These are phyloP conservation scores for Apiospora saccharicola DNA, from an alignment of 2,329 filamentous ascomycete genomes.

Conservation along the genomic window DNA sequence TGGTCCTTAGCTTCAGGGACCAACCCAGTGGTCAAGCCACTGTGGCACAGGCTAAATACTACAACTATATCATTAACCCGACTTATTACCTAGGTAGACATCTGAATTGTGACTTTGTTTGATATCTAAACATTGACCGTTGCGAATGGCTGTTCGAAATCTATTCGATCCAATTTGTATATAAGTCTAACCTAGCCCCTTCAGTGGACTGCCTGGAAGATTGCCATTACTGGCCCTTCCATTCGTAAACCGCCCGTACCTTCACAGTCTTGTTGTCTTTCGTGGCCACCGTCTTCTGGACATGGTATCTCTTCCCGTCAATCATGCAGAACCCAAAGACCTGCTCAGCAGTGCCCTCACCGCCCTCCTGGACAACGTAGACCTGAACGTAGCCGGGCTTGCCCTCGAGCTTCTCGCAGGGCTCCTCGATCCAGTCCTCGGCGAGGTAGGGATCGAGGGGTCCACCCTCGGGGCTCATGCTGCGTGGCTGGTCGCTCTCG, in stretches of 20 bases:
- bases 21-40: neutral
- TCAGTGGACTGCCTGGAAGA: accelerated
- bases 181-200: no score
- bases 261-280: neutral
- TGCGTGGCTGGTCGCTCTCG: neutral
- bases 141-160: neutral
- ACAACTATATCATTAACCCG: neutral
- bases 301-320: constrained; percentile 11
- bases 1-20: constrained; percentile 2
- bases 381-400: constrained; percentile 7
- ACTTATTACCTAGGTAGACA: no score
- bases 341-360: constrained; percentile 3
- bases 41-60: neutral
- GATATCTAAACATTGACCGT: neutral
- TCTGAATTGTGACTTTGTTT: neutral
- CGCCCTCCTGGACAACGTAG: constrained; percentile 22
- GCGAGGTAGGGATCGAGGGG: constrained; percentile 6
- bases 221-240: neutral
- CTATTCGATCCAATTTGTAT: no score
- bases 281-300: constrained; percentile 17
- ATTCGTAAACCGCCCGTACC: constrained; percentile 13
- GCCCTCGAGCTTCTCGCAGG: constrained; percentile 1
- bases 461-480: neutral
- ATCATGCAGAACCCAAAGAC: constrained; percentile 18
- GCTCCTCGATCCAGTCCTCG: constrained; percentile 17